A percentile compares a stretch with the other conserved stretches of the same genome.
These are phyloP conservation scores for Tilletia indica DNA, from an alignment of 1,284 basidiomycete genomes.

Conservation along the genomic window DNA sequence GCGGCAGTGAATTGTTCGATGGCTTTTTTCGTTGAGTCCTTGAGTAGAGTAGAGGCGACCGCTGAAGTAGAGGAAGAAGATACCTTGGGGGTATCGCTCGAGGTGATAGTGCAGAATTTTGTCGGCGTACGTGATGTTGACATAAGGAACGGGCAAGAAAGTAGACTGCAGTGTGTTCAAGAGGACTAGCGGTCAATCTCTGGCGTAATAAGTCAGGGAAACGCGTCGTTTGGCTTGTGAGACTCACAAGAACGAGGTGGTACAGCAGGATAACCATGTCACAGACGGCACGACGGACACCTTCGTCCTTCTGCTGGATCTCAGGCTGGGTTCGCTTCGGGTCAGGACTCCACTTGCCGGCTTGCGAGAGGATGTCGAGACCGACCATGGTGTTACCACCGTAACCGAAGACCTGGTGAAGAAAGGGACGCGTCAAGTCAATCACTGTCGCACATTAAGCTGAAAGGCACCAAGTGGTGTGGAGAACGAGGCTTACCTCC, in stretches of 20 bases:
- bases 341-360: slow-evolving; percentile 42
- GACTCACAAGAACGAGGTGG: slow-evolving; percentile 33
- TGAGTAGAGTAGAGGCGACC: slow-evolving; percentile 55
- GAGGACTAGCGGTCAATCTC: neutral
- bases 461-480: too few relatives aligned
- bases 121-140: slow-evolving; percentile 52
- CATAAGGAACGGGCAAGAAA: slow-evolving; percentile 52
- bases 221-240: neutral
- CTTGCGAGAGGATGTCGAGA: slow-evolving; percentile 42
- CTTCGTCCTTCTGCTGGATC: slow-evolving; percentile 34
- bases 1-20: slow-evolving; percentile 47
- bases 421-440: slow-evolving; percentile 4
- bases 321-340: slow-evolving; percentile 33
- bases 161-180: slow-evolving; percentile 29
- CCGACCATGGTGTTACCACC: slow-evolving; percentile 46
- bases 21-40: slow-evolving; percentile 41
- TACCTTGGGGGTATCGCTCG: slow-evolving; percentile 47
- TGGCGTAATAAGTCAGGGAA: neutral
- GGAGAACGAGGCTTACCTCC: slow-evolving; percentile 27
- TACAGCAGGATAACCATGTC: slow-evolving; percentile 54
- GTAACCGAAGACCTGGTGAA: slow-evolving; percentile 46
- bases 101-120: slow-evolving; percentile 54
- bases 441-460: too few relatives aligned
- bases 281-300: slow-evolving; percentile 42
- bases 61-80: slow-evolving; percentile 56